These are phyloP conservation scores for Theobroma cacao DNA, from an alignment of 345 rosid genomes.

Conservation along the genomic window DNA sequence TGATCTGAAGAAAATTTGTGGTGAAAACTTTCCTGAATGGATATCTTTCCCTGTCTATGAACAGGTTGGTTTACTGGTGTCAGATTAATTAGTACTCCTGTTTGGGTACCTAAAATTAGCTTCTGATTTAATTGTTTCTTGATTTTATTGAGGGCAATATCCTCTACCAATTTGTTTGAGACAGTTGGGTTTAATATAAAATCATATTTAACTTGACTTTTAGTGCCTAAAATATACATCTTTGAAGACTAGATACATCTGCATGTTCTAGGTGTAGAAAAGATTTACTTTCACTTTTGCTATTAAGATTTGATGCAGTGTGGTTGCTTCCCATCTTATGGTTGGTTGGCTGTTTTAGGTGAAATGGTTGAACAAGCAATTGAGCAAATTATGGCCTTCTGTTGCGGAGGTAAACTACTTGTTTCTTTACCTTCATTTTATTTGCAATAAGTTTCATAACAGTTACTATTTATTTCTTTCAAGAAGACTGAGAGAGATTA, in stretches of 20 bases:
- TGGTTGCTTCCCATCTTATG: slow-evolving; percentile 3
- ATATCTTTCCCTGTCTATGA: slow-evolving; percentile 98
- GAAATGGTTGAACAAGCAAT: slow-evolving; percentile 96
- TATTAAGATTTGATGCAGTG: not conserved
- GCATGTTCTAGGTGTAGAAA: not conserved
- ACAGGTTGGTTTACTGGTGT: slow-evolving; percentile 51
- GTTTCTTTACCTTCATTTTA: slow-evolving; percentile 4
- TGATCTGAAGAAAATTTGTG: slow-evolving; percentile 92
- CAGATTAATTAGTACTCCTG: not conserved
- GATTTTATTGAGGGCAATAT: not conserved
- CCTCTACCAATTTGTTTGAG: not conserved
- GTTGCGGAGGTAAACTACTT: slow-evolving; percentile 77
- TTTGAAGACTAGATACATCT: not conserved
- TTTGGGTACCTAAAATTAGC: not conserved
- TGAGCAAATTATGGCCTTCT: slow-evolving; percentile 94
- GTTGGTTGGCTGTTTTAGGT: slow-evolving; percentile 53
- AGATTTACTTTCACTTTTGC: not conserved
- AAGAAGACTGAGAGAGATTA: slow-evolving; percentile 14
- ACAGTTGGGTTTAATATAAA: not conserved
- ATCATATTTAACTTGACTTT: not conserved
- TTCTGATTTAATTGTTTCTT: not conserved
- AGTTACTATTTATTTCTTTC: not conserved
- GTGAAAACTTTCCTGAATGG: slow-evolving; percentile 96
- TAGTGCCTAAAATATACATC: not conserved
- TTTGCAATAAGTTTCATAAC: slow-evolving; percentile 6